Evolutionary conservation across 331 rosid species (phyloP), one percentile per base, ranked within the genome.

Genomic region (Erythrophleum ivorense): DNA sequence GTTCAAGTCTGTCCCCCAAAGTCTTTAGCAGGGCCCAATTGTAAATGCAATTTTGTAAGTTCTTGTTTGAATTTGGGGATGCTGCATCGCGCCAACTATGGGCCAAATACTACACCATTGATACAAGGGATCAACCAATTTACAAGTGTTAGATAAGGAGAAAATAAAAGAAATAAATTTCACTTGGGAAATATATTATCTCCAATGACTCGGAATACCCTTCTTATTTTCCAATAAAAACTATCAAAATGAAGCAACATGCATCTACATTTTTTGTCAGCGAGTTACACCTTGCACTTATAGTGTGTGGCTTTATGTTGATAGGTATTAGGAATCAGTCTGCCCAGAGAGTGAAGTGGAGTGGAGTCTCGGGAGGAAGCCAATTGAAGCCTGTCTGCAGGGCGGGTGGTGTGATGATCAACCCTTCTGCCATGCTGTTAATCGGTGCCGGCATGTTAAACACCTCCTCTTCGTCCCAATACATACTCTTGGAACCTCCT

Each of bases 361-460:
- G 33, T 0, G 85, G 38, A 46, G 85, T 54, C 66, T 84, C 90
- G 3, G 24, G 84, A 24, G 38, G 87, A 63, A 85, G 86, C 94
- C 95, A 94, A 62, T 60, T 80, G 71, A 94, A 94, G 2, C 90
- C 97, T 45, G 38, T 85, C 58, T 89, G 50, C 90, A 94, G 69
- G 6, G 89, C 90, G 0, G 88, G 93, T 2, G 98, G 98, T 2
- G 94, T 83, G 7, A 93, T 81, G 13, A 93, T 86, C 93, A 93
- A 80, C 12, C 91, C 98, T 71, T 93, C 94, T 0, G 98, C 98
- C 97, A 93, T 31, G 78, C 90, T 85, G 2, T 89, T 80, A 29
- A 93, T 77, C 55, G 91, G 78, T 40, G 41, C 88, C 2, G 92
- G 97, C 94, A 89, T 81, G 84, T 93, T 88, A 74, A 87, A 93